A percentile compares a stretch with the other conserved stretches of the same genome.
Conservation (phyloP, 192 early-diverging fungal species). For the Spizellomyces punctatus region DNA sequence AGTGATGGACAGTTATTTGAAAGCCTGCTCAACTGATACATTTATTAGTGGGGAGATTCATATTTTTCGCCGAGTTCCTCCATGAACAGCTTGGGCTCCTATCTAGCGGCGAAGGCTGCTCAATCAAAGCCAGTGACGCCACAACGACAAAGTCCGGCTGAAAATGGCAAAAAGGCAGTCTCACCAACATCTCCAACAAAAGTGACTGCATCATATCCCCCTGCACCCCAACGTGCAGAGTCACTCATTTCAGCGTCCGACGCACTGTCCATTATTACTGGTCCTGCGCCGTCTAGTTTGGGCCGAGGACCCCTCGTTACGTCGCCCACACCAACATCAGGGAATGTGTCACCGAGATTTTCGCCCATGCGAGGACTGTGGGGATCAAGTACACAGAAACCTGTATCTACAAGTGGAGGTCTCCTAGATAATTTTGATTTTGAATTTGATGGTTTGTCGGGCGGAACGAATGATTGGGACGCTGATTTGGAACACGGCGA, state of each 20-base stretch:
- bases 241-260: not conserved
- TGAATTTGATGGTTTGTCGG: conserved; percentile 5
- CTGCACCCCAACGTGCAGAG: not conserved
- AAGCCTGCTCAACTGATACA: too few species aligned
- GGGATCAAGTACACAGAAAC: not conserved
- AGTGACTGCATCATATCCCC: not conserved
- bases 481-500: not conserved
- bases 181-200: not conserved
- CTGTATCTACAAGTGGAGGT: not conserved
- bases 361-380: conserved; percentile 24
- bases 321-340: conserved; percentile 18
- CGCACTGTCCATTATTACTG: not conserved
- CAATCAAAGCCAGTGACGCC: conserved; percentile 4
- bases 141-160: not conserved
- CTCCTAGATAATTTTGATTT: conserved; percentile 23
- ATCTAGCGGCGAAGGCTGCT: conserved; percentile 32
- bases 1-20: too few species aligned
- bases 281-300: not conserved
- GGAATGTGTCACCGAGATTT: conserved; percentile 7
- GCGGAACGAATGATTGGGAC: not conserved
- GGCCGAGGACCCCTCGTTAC: conserved; percentile 10
- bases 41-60: too few species aligned
- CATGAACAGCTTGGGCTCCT: conserved; percentile 25
- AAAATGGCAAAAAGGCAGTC: not conserved
- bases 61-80: not conserved